Percentiles rank a stretch among this genome's conserved stretches.
Evolutionary conservation across 805 yeast genomes (phyloP).

Genomic region (Babjeviella inositovora): DNA sequence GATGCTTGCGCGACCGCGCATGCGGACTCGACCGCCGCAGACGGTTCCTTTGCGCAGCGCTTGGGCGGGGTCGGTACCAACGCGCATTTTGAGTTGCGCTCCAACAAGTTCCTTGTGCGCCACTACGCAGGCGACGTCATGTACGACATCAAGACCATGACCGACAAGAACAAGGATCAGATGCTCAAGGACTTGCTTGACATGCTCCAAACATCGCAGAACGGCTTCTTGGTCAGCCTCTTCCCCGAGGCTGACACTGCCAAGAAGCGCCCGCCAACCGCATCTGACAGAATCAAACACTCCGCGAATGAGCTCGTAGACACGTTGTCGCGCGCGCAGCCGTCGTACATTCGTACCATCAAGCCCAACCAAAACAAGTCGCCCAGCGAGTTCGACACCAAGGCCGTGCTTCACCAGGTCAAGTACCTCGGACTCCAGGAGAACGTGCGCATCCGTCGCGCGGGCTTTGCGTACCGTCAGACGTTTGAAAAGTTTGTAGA

Average conservation of each 20-base stretch:
- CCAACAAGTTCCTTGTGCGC: conserved; percentile 74
- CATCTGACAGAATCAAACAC: conserved; percentile 83
- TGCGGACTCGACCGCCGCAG: conserved; percentile 94
- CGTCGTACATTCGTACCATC: conserved; percentile 93
- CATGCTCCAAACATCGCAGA: conserved; percentile 54
- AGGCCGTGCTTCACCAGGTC: conserved; percentile 87
- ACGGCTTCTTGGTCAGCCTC: conserved; percentile 38
- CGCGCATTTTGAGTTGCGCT: conserved; percentile 80
- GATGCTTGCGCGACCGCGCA: conserved; percentile 98
- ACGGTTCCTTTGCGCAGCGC: conserved; percentile 88
- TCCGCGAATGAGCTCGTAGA: conserved; percentile 86
- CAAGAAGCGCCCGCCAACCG: conserved; percentile 82
- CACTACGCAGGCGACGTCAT: conserved; percentile 99
- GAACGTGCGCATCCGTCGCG: conserved; percentile 93
- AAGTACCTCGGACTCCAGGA: conserved; percentile 93
- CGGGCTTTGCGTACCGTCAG: conserved; percentile 96
- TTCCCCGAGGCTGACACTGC: conserved; percentile 56
- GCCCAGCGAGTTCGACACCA: conserved; percentile 77
- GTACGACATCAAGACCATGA: conserved; percentile 78
- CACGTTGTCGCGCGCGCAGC: conserved; percentile 80
- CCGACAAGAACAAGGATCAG: conserved; percentile 94
- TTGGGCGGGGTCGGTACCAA: conserved; percentile 69
- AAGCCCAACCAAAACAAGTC: conserved; percentile 92
- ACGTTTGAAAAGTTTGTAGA: conserved; percentile 94
- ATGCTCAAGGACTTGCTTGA: conserved; percentile 79